Conservation (phyloP, 805 yeast genomes). For the Priceomyces fermenticarens region DNA sequence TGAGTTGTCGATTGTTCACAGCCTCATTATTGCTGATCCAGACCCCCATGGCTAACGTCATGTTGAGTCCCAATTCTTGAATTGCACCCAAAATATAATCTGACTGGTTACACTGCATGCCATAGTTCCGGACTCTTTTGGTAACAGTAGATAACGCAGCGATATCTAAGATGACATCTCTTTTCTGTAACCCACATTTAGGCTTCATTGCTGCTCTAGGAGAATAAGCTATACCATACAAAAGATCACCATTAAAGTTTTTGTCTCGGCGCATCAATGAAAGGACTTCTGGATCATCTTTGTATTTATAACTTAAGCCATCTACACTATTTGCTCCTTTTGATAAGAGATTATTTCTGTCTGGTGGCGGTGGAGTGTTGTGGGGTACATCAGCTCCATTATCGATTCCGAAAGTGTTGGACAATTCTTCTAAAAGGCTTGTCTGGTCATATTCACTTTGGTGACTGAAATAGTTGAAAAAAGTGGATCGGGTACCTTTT, state of each 20-base stretch:
- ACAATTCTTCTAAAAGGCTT: slow-evolving; percentile 7
- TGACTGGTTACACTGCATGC: slow-evolving; percentile 61
- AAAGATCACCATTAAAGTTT: slow-evolving; percentile 27
- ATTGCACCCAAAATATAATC: slow-evolving; percentile 53
- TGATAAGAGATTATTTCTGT: background rate
- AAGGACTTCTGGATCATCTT: slow-evolving; percentile 30
- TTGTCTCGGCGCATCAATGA: slow-evolving; percentile 29
- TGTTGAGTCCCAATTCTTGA: slow-evolving; percentile 44
- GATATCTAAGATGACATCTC: slow-evolving; percentile 54
- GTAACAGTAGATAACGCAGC: slow-evolving; percentile 59
- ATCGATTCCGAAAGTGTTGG: background rate
- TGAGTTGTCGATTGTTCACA: slow-evolving; percentile 45
- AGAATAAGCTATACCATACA: slow-evolving; percentile 60
- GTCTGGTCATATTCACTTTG: slow-evolving; percentile 19
- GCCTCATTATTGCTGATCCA: slow-evolving; percentile 53
- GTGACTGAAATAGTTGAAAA: slow-evolving; percentile 23
- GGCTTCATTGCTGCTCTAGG: slow-evolving; percentile 55
- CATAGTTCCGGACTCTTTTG: slow-evolving; percentile 53
- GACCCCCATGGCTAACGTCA: slow-evolving; percentile 60
- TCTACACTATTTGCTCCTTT: slow-evolving; percentile 12
- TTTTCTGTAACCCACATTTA: slow-evolving; percentile 45
- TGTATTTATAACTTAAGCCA: slow-evolving; percentile 31
- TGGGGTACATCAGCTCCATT: background rate
- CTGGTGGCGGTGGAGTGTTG: too few relatives aligned
- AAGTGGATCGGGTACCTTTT: slow-evolving; percentile 27